Base-by-base conservation (phyloP, 2,329 filamentous ascomycete species). In the Calycina marina region DNA sequence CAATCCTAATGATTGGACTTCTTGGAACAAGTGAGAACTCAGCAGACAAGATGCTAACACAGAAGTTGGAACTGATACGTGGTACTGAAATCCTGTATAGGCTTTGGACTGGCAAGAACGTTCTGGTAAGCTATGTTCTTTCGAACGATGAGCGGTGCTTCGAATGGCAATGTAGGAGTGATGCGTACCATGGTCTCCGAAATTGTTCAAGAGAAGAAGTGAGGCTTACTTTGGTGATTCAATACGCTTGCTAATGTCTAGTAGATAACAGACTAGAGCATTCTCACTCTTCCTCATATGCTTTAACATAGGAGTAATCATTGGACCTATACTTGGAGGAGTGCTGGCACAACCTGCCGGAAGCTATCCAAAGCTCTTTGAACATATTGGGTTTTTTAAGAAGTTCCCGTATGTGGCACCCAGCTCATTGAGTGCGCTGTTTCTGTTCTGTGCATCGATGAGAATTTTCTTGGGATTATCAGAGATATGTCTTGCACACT, bases 1-100 rank as follows among this genome's bases (percentile, higher is more conserved):
- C 65, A n/a, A 81, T 90, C 12, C 59, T 93, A 13, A 56, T 90
- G 36, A 72, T 92, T 31, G 84, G 84, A 0, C 57, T 92, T 18
- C 47, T 72, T 4, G 84, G 84, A 0, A 84, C 66, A 6, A 48
- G 61, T 61, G 45, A 18, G 11, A n/a, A n/a, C 30, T 4, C 18
- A 6, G 14, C 14, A 14, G 18, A 8, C 11, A 5, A 5, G 9
- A 6, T 9, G 6, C 14, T 15, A 9, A 6, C 16, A 29, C 6
- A 15, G 9, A 9, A 9, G 26, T 12, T 4, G 15, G 13, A 2
- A 4, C 22, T 22, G 22, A 6, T 14, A 14, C 13, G 10, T 9
- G 11, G 14, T 17, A 45, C 56, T 67, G 2, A 33, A 73, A 6
- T 63, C 70, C 0, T 75, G 69, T 0, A 60, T 66, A 0, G 55